These are phyloP conservation scores for Tulasnella sp. DNA, from an alignment of 768 basidiomycete species.

Conservation along the genomic window DNA sequence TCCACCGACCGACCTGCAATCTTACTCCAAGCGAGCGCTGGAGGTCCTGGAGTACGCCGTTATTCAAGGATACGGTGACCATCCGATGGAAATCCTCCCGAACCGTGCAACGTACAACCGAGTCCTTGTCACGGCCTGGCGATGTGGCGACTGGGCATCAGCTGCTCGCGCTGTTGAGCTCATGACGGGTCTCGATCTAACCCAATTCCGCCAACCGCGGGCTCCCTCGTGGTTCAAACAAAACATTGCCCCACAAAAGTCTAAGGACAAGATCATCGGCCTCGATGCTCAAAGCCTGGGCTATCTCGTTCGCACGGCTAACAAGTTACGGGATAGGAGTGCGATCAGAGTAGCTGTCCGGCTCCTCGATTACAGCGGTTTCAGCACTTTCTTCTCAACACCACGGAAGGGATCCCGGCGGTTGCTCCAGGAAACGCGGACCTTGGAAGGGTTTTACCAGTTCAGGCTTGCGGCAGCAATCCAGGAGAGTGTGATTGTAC, in stretches of 20 bases:
- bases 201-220: constrained; percentile 42
- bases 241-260: constrained; percentile 34
- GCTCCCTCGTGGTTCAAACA: neutral
- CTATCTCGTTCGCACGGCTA: constrained; percentile 55
- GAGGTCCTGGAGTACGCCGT: constrained; percentile 57
- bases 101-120: constrained; percentile 54
- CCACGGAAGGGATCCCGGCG: neutral
- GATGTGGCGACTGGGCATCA: constrained; percentile 57
- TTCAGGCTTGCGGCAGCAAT: constrained; percentile 20
- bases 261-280: constrained; percentile 34
- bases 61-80: constrained; percentile 41
- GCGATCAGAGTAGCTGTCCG: constrained; percentile 59
- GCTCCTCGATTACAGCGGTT: constrained; percentile 49
- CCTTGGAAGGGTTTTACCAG: neutral
- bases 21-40: constrained; percentile 47
- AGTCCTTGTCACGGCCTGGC: constrained; percentile 62
- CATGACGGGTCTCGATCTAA: constrained; percentile 53
- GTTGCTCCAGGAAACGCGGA: neutral
- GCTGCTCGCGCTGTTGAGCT: constrained; percentile 58
- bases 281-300: constrained; percentile 56
- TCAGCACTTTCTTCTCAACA: constrained; percentile 32
- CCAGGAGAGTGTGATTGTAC: neutral
- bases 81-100: constrained; percentile 44
- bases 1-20: constrained; percentile 26
- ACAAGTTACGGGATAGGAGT: constrained; percentile 47